Evolutionary conservation across 306 rosid genomes (phyloP).

Genomic region (Senna tora): DNA sequence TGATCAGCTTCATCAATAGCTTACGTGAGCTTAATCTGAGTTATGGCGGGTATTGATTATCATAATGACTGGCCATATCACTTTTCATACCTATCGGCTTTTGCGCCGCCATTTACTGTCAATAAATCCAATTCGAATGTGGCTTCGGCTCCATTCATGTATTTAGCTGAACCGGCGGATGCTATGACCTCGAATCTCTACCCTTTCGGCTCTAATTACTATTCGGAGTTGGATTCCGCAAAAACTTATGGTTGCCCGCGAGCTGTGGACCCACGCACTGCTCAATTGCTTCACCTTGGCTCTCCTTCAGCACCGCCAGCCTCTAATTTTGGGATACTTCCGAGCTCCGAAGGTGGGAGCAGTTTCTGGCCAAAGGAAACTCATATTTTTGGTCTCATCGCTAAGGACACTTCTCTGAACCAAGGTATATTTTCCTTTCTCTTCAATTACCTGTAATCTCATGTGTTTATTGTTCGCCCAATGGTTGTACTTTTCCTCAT

Average conservation of each 20-base stretch:
- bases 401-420: constrained; percentile 38
- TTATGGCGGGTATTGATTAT: constrained; percentile 57
- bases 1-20: constrained; percentile 36
- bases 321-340: no score
- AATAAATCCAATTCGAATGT: constrained; percentile 47
- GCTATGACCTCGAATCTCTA: constrained; percentile 36
- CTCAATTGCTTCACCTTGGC: constrained; percentile 50
- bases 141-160: constrained; percentile 42
- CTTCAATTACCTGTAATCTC: background rate
- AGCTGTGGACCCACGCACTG: constrained; percentile 28
- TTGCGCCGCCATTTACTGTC: constrained; percentile 76
- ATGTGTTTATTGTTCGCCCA: no score
- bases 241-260: constrained; percentile 26
- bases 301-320: no score
- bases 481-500: no score
- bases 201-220: constrained; percentile 45
- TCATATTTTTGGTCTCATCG: constrained; percentile 20
- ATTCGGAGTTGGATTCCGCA: constrained; percentile 44
- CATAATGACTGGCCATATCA: constrained; percentile 52
- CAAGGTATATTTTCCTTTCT: constrained; percentile 48
- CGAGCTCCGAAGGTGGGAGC: no score
- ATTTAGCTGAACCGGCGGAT: constrained; percentile 50
- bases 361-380: constrained; percentile 45
- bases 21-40: constrained; percentile 20
- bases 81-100: constrained; percentile 73